phyloP scores from a whole-genome alignment of 371 early-diverging fungal genomes.

The Rhizomucor miehei region DNA sequence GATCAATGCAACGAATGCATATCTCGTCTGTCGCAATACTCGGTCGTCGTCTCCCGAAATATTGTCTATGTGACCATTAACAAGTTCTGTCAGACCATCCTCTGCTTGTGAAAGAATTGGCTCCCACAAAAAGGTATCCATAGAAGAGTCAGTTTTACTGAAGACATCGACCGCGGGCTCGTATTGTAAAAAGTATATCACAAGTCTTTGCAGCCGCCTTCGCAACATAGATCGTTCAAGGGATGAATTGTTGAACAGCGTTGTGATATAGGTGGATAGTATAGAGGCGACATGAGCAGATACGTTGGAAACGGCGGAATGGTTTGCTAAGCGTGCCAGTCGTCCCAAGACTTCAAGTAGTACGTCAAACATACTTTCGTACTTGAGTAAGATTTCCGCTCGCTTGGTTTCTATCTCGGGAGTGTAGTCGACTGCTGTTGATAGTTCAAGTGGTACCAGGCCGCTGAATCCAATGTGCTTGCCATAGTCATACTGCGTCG shows the following conservation, averaged over 20 bases:
- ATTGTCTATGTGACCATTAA: neutral
- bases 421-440: no score
- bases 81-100: slow-evolving; percentile 7
- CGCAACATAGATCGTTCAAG: neutral
- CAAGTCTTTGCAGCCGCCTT: neutral
- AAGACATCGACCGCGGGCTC: slow-evolving; percentile 19
- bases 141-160: slow-evolving; percentile 10
- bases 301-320: neutral
- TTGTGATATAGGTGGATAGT: neutral
- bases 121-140: slow-evolving; percentile 16
- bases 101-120: slow-evolving; percentile 17
- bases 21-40: slow-evolving; percentile 17
- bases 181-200: slow-evolving; percentile 22
- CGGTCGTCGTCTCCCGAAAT: neutral
- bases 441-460: no score
- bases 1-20: slow-evolving; percentile 18
- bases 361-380: neutral
- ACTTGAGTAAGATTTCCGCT: no score
- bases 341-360: neutral
- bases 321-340: neutral
- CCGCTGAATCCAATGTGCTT: no score
- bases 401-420: no score
- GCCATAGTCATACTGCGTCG: no score
- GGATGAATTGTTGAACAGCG: neutral
- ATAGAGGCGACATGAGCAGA: neutral